These are phyloP conservation scores for Phyllachora maydis DNA, from an alignment of 2,329 filamentous ascomycete genomes.

Conservation along the genomic window DNA sequence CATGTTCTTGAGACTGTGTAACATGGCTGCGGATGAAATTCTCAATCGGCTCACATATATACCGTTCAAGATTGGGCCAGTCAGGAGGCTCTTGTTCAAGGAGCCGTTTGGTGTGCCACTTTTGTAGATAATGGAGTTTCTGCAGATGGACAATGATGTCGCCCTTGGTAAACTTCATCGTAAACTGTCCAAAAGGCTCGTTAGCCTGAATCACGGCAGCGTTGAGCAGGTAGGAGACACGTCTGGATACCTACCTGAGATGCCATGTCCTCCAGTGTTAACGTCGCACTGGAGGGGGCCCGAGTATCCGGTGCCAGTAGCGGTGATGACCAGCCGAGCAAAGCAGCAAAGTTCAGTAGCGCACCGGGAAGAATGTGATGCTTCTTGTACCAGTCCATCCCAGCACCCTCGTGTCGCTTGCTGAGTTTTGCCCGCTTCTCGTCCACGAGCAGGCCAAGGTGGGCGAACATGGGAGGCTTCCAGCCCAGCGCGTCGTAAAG, in stretches of 20 bases:
- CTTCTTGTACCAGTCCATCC: conserved; percentile 25
- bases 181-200: conserved; percentile 30
- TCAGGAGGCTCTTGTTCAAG: conserved; percentile 4
- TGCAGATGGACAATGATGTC: conserved; percentile 65
- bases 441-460: conserved; percentile 57
- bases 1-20: too few relatives aligned
- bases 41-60: too few relatives aligned
- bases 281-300: neutral
- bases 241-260: conserved; percentile 31
- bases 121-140: conserved; percentile 64
- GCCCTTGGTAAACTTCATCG: conserved; percentile 74
- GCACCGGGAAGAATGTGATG: conserved; percentile 24
- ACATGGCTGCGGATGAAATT: too few relatives aligned
- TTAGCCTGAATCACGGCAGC: too few relatives aligned
- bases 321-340: conserved; percentile 48
- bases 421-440: conserved; percentile 57
- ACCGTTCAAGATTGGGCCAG: conserved; percentile 6
- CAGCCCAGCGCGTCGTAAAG: conserved; percentile 65
- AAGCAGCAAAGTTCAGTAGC: conserved; percentile 60
- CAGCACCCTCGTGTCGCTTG: conserved; percentile 50
- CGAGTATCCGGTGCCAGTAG: too few relatives aligned
- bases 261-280: conserved; percentile 46
- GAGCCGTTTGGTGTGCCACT: conserved; percentile 8
- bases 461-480: conserved; percentile 55
- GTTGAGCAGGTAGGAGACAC: neutral